Base-by-base conservation (phyloP, 805 yeast species). In the Wickerhamiella dianesei region DNA sequence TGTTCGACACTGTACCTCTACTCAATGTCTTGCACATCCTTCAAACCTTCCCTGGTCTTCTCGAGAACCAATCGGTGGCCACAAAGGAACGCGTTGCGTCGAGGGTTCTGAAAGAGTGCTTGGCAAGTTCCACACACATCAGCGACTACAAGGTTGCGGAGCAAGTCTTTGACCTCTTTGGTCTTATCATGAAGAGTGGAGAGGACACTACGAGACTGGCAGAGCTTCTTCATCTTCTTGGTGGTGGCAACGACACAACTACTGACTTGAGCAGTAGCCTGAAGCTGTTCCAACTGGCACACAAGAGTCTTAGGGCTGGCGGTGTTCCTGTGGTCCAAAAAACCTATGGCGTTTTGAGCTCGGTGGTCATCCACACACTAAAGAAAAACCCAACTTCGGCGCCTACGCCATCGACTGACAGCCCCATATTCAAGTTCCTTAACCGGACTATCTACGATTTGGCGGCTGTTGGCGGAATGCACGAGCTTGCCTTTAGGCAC, bases 281-380 rank as follows among this genome's bases (percentile, higher is more conserved):
- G 37, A 69, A 71, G 46, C 60, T 79, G 41, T 60, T 78, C 8
- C 64, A 67, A 36, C 59, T 59, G 1, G 68, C 77, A 4, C 70
- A 69, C 48, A 70, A 69, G 48, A 71, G 72, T 39, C 67, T 83
- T 45, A 63, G 70, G 44, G 71, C 72, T 35, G 80, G 80, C n/a
- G 70, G 71, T 1, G 52, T 44, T 16, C 66, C 63, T 32, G 76
- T 78, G 53, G 72, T 78, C 40, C 72, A 72, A 50, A 77, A 71
- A 59, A 80, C 92, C 0, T 83, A 79, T 59, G 94, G 95, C 3
- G 74, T 95, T 1, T 64, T 89, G 39, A 74, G 87, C 21, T 71
- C 77, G 45, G 71, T 71, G 44, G 73, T 79, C 18, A 68, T 86
- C 55, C 73, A 71, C 57, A 63, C 82, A 20, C 42, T 55, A 12